Evolutionary conservation across 2,329 filamentous ascomycete species (phyloP), one percentile per base, ranked within the genome.

Genomic region (Trichoderma simmonsii): DNA sequence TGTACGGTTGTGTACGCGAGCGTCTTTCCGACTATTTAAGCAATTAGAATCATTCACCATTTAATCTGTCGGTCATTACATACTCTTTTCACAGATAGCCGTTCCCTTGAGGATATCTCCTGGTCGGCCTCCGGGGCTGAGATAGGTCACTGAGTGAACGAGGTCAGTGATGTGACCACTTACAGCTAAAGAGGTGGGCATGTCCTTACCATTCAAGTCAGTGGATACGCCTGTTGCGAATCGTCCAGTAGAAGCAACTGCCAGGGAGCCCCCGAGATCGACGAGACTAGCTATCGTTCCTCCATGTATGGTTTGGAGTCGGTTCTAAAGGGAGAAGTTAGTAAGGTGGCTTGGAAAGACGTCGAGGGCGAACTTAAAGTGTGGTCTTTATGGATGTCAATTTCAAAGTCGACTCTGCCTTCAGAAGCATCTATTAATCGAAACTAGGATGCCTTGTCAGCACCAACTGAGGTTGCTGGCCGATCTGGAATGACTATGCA

Each of bases 281-380:
- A 91, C 90, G 82, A 95, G 90, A 78, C 90, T 92, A 4, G 93
- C 93, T 32, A 95, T 90, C 0, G 92, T 93, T 4, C 93, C 93
- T 21, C 93, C 93, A 77, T 95, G 93, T 32, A 95, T 86, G 43
- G 91, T 94, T 68, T 90, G 87, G 0, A 95, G 84, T 1, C 93
- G 90, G 78, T 95, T 95, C 91, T 94, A 26, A 21, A 51, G 0
- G 36, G 18, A 8, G 9, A 32, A 11, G 57, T 30, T 9, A 6
- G 39, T 70, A 9, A 39, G 67, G 9, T 4, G 6, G 21, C 24
- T 18, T 24, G 9, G 9, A 28, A 11, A 7, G 39, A 62, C 11
- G 9, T 6, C 3, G 11, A 12, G 21, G 30, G 15, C 8, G 15
- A 24, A 75, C 85, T 73, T 78, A 93, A 92, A 1, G 92, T 94